A percentile compares a stretch with the other conserved stretches of the same genome.
These are phyloP conservation scores for Coemansia interrupta DNA, from an alignment of 192 early-diverging fungal genomes.

Conservation along the genomic window DNA sequence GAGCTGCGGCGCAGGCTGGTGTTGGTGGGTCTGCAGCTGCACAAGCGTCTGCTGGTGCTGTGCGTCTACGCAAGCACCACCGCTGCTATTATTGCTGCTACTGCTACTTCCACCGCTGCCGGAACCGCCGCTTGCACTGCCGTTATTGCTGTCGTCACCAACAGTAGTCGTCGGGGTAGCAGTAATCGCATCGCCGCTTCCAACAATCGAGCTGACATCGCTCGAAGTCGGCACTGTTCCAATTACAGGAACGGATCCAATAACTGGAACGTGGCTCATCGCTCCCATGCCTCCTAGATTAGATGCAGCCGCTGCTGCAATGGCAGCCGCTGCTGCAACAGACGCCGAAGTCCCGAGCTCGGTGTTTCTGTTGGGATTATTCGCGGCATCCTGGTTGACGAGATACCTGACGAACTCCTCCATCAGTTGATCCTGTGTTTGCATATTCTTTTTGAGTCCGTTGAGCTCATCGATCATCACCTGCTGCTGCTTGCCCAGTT, in stretches of 20 bases:
- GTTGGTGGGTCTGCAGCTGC: conserved; percentile 36
- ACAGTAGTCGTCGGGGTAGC: conserved; percentile 1
- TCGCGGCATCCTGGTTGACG: conserved; percentile 49
- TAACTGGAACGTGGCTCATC: conserved; percentile 24
- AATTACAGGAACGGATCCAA: conserved; percentile 21
- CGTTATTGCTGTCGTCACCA: conserved; percentile 10
- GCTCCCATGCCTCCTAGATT: conserved; percentile 24
- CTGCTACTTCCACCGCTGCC: conserved; percentile 17
- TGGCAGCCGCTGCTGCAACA: conserved; percentile 25
- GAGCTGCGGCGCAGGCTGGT: conserved; percentile 44
- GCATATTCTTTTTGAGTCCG: conserved; percentile 54
- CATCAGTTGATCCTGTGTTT: conserved; percentile 54
- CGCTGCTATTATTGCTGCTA: conserved; percentile 8
- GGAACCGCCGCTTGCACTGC: conserved; percentile 4
- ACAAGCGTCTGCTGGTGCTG: conserved; percentile 26
- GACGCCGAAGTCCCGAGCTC: conserved; percentile 28
- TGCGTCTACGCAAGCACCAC: conserved; percentile 19
- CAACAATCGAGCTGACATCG: conserved; percentile 18
- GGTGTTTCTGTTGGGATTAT: conserved; percentile 14
- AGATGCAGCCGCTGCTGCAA: conserved; percentile 34
- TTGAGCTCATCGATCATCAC: conserved; percentile 51
- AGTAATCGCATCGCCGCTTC: conserved; percentile 9
- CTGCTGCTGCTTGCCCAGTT: conserved; percentile 53
- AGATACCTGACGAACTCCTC: conserved; percentile 53
- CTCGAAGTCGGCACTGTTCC: conserved; percentile 12